Evolutionary conservation across 371 early-diverging fungal species (phyloP), one percentile per base, ranked within the genome.

Genomic region (Mortierella sp.): DNA sequence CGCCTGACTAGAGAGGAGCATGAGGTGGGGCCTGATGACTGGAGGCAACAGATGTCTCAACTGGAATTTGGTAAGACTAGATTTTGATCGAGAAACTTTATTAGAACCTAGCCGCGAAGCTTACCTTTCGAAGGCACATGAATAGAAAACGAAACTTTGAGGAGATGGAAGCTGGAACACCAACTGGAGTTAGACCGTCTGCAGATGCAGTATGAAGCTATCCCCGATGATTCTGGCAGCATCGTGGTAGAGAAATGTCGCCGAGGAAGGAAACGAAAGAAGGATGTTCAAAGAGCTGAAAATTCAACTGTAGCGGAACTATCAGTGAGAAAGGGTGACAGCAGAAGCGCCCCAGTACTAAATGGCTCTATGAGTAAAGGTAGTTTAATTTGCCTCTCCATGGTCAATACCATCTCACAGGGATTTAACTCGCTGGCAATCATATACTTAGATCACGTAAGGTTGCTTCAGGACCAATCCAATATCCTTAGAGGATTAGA

Each of bases 151-250:
- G 60, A 71, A 12, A 20, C 54, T 20, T 32, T 71, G 18, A 64
- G 63, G 24, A 57, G 60, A 40, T 71, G 64, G 64, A 64, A 64
- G 37, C n/a, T 71, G 59, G 71, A 71, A 4, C 65, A 59, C 16
- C 37, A 59, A 20, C 24, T 64, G 22, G 9, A 63, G 22, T 8
- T 43, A 10, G 70, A 70, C 22, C 70, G 52, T 10, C 14, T 51
- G n/a, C 39, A 9, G 0, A 52, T 61, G 40, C 24, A 45, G 26
- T 12, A 5, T 0, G 45, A 20, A 12, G 18, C 22, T 49, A 9
- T 26, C 5, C 52, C 28, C 18, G 5, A 35, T 4, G 22, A 18
- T n/a, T n/a, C 43, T 37, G 30, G 6, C 20, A 26, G 3, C 43
- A 6, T 16, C 24, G 39, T 24, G 8, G 51, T 66, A 5, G 26